A percentile compares a stretch with the other conserved stretches of the same genome.
phyloP scores from a whole-genome alignment of 257 asterid species.

The Schizonepeta tenuifolia region DNA sequence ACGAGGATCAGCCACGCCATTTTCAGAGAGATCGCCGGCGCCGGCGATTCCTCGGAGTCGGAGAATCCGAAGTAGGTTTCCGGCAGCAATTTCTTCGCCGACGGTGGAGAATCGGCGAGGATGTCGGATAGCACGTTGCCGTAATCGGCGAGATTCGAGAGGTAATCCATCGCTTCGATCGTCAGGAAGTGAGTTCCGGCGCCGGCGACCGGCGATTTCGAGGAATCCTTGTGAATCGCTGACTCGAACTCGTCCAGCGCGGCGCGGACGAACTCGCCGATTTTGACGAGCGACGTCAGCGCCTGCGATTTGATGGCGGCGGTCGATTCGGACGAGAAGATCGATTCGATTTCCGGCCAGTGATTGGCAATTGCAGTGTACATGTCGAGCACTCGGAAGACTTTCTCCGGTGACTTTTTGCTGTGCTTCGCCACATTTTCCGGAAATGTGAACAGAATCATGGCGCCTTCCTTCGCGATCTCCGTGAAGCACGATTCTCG shows the following conservation, averaged over 20 bases:
- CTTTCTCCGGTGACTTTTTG: conserved; percentile 59
- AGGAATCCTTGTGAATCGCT: conserved; percentile 54
- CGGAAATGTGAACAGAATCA: conserved; percentile 66
- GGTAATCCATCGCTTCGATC: conserved; percentile 59
- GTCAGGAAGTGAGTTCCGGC: conserved; percentile 70
- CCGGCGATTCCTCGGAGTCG: conserved; percentile 59
- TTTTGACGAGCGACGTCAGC: conserved; percentile 51
- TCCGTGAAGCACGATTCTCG: conserved; percentile 69
- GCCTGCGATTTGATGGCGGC: conserved; percentile 54
- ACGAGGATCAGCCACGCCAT: conserved; percentile 68
- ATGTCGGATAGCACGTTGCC: conserved; percentile 60
- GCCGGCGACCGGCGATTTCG: conserved; percentile 62
- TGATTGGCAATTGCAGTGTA: conserved; percentile 61
- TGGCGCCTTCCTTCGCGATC: conserved; percentile 64
- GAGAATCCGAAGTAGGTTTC: conserved; percentile 58
- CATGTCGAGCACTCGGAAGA: conserved; percentile 76
- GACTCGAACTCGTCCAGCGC: conserved; percentile 62
- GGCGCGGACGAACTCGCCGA: conserved; percentile 50
- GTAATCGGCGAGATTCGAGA: conserved; percentile 70
- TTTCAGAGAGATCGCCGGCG: conserved; percentile 51
- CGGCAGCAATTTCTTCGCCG: conserved; percentile 41
- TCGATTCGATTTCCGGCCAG: conserved; percentile 78
- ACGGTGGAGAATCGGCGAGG: conserved; percentile 50
- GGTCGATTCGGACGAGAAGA: conserved; percentile 61
- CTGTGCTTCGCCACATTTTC: conserved; percentile 55